phyloP scores from a whole-genome alignment of 2,329 filamentous ascomycete species.

The Sporothrix pseudoabietina region DNA sequence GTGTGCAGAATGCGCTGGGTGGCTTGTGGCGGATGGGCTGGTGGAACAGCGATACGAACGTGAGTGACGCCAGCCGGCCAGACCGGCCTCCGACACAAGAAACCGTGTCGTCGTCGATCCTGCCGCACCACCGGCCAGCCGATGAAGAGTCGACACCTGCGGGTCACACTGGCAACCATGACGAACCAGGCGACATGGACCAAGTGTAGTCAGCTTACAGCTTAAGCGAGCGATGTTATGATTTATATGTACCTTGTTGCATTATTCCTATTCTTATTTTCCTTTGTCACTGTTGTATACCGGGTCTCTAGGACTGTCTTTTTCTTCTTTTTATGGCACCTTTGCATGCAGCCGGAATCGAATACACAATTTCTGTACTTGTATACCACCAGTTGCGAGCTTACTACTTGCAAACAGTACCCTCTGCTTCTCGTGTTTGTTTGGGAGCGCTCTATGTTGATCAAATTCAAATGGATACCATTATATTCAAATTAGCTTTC shows the following conservation, averaged over 20 bases:
- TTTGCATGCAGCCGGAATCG: conserved; percentile 12
- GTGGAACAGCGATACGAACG: conserved; percentile 46
- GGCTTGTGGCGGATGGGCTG: conserved; percentile 59
- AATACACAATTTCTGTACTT: conserved; percentile 3
- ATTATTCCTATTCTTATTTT: neutral
- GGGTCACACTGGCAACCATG: neutral
- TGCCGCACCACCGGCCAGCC: conserved; percentile 2
- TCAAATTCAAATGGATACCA: neutral
- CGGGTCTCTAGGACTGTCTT: neutral
- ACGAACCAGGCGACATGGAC: neutral
- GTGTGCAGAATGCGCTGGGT: conserved; percentile 54
- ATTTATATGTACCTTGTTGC: neutral
- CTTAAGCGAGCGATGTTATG: neutral
- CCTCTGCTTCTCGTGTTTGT: neutral
- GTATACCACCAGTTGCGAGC: neutral
- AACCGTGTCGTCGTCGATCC: neutral
- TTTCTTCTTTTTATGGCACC: neutral
- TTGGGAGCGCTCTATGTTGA: neutral
- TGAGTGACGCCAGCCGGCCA: conserved; percentile 27
- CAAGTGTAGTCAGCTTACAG: neutral
- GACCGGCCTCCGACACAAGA: conserved; percentile 12
- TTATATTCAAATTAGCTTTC: no score
- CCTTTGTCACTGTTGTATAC: conserved; percentile 19
- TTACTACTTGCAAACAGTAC: neutral
- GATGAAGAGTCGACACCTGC: neutral